phyloP scores from a whole-genome alignment of 169 alveolate genomes.

The Cryptosporidium sp. region DNA sequence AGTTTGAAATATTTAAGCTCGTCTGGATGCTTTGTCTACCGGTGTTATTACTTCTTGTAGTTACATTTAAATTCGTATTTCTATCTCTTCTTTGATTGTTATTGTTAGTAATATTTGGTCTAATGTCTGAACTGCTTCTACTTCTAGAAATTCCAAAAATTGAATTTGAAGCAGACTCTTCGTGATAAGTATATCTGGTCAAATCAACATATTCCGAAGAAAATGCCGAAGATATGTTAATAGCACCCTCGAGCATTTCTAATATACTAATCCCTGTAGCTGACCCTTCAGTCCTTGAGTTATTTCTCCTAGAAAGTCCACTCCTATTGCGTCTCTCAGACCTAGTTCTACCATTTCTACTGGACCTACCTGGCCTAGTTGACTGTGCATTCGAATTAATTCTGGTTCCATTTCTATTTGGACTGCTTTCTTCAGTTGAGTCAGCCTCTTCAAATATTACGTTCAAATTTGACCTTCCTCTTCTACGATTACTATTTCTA shows the following conservation, averaged over 20 bases:
- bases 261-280: neutral
- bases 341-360: slow-evolving; percentile 13
- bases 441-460: neutral
- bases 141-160: neutral
- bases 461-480: neutral
- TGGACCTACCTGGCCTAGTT: neutral
- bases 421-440: neutral
- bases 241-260: slow-evolving; percentile 42
- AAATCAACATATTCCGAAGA: slow-evolving; percentile 57
- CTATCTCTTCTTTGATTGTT: neutral
- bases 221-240: slow-evolving; percentile 13
- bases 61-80: neutral
- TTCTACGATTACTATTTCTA: neutral
- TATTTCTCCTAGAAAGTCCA: slow-evolving; percentile 1
- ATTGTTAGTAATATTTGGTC: neutral
- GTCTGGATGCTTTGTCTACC: slow-evolving; percentile 16
- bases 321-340: neutral
- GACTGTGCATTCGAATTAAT: neutral
- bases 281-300: slow-evolving; percentile 16
- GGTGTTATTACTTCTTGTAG: neutral
- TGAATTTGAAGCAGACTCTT: slow-evolving; percentile 2
- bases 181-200: slow-evolving; percentile 27
- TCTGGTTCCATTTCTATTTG: neutral
- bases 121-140: neutral
- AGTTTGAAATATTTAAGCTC: slow-evolving; percentile 12